Conservation (phyloP, 345 rosid genomes). For the Noccaea caerulescens region DNA sequence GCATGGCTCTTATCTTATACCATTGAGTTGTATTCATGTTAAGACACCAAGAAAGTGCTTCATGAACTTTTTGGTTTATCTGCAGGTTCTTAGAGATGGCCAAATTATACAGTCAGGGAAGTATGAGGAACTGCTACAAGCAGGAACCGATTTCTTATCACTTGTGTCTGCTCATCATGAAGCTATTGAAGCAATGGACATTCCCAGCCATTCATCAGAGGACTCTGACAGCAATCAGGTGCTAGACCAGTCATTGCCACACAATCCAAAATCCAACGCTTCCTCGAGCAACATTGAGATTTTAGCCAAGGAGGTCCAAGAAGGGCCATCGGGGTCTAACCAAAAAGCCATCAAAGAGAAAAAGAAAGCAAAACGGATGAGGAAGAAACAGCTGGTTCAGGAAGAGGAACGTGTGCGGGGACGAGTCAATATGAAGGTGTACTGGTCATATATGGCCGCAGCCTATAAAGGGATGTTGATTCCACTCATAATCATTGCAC, state of each 20-base stretch:
- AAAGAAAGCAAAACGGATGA: not conserved
- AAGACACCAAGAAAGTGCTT: not conserved
- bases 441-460: not conserved
- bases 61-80: not conserved
- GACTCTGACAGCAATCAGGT: not conserved
- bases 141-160: not conserved
- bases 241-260: constrained; percentile 18
- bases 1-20: not conserved
- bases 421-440: not conserved
- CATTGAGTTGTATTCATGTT: not conserved
- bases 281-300: not conserved
- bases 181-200: not conserved
- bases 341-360: not conserved
- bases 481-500: not conserved
- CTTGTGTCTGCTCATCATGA: not conserved
- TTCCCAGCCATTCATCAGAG: not conserved
- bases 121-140: not conserved
- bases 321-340: not conserved
- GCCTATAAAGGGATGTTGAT: not conserved
- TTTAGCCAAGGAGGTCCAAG: not conserved
- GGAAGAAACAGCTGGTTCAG: not conserved
- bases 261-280: not conserved
- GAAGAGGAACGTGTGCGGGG: not conserved
- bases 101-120: not conserved
- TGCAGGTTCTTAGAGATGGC: constrained; percentile 4